Conservation (phyloP, 345 rosid genomes). For the Atalantia buxifolia region DNA sequence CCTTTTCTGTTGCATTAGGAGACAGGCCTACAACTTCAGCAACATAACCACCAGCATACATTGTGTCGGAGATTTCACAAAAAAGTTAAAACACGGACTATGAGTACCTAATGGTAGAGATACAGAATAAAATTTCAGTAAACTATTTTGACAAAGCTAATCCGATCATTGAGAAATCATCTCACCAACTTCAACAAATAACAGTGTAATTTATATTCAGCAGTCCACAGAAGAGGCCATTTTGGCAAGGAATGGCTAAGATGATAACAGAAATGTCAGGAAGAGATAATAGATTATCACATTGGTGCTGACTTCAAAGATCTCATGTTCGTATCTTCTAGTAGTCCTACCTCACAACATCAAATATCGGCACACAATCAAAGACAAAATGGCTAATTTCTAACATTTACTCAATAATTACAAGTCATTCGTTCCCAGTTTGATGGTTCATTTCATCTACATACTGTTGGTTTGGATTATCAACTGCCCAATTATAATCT, state of each 20-base stretch:
- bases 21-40: conserved; percentile 79
- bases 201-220: background rate
- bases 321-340: conserved; percentile 10
- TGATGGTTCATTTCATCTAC: background rate
- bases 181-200: conserved; percentile 17
- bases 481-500: background rate
- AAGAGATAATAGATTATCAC: conserved; percentile 28
- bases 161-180: conserved; percentile 8
- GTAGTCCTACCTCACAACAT: conserved; percentile 22
- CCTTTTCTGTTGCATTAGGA: conserved; percentile 64
- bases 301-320: conserved; percentile 9
- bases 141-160: background rate
- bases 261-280: conserved; percentile 19
- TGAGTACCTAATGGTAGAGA: conserved; percentile 12
- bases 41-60: conserved; percentile 72
- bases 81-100: background rate
- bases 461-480: background rate
- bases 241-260: conserved; percentile 15
- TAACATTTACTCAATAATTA: background rate
- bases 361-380: background rate
- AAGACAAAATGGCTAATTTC: conserved; percentile 11
- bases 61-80: conserved; percentile 19
- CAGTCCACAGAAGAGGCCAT: conserved; percentile 13
- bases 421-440: background rate
- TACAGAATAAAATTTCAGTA: conserved; percentile 10